A percentile compares a stretch with the other conserved stretches of the same genome.
Conservation (phyloP, 1,284 basidiomycete genomes). For the Fomes fomentarius region DNA sequence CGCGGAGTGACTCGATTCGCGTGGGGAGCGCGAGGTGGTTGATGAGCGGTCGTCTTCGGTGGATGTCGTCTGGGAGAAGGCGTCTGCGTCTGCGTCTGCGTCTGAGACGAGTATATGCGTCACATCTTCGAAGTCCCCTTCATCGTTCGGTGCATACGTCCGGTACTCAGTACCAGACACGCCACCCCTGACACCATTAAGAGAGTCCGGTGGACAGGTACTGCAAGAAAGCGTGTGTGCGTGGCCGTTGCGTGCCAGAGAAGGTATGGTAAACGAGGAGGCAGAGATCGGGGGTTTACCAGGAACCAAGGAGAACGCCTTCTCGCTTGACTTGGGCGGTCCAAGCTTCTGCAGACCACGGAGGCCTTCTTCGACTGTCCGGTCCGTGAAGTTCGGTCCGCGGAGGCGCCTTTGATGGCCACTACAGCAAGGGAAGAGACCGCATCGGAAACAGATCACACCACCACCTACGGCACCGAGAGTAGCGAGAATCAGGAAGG, state of each 20-base stretch:
- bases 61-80: slow-evolving; percentile 2
- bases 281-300: slow-evolving; percentile 11
- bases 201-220: slow-evolving; percentile 20
- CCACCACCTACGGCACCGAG: slow-evolving; percentile 28
- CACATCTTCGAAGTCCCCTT: slow-evolving; percentile 31
- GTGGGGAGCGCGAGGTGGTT: neutral
- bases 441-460: slow-evolving; percentile 32
- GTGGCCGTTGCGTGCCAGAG: slow-evolving; percentile 12
- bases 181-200: slow-evolving; percentile 16
- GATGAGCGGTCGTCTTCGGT: slow-evolving; percentile 6
- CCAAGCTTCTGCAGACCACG: slow-evolving; percentile 2
- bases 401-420: slow-evolving; percentile 6
- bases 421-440: slow-evolving; percentile 20
- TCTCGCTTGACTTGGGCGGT: slow-evolving; percentile 17
- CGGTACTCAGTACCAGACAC: slow-evolving; percentile 13
- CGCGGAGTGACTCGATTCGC: neutral
- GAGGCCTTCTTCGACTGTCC: slow-evolving; percentile 19
- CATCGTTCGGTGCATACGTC: slow-evolving; percentile 16
- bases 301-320: slow-evolving; percentile 17
- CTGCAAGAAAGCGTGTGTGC: slow-evolving; percentile 22
- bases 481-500: slow-evolving; percentile 29
- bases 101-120: slow-evolving; percentile 31
- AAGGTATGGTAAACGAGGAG: slow-evolving; percentile 6
- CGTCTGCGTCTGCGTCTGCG: slow-evolving; percentile 21
- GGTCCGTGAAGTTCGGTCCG: slow-evolving; percentile 7